Evolutionary conservation across 148 eudicot genomes (phyloP).

Genomic region (Dianthus caryophyllus): DNA sequence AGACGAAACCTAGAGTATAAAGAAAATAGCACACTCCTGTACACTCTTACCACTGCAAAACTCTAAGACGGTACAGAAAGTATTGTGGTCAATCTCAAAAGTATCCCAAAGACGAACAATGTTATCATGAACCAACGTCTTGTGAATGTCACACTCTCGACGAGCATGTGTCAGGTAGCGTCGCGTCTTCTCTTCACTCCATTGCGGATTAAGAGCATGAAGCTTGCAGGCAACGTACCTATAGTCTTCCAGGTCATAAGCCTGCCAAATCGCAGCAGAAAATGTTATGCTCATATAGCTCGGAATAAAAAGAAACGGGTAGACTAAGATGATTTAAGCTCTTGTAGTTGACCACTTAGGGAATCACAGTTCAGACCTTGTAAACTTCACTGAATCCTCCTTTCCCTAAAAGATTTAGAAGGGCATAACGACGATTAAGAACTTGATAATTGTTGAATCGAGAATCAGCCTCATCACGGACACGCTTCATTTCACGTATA

Average conservation of each 20-base stretch:
- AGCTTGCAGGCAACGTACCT: conserved; percentile 98
- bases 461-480: conserved; percentile 96
- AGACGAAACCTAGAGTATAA: conserved; percentile 1
- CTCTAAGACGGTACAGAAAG: conserved; percentile 92
- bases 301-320: background rate
- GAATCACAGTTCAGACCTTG: conserved; percentile 52
- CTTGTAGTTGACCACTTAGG: conserved; percentile 3
- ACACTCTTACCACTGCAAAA: conserved; percentile 71
- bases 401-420: conserved; percentile 89
- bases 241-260: conserved; percentile 94
- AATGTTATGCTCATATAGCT: conserved; percentile 30
- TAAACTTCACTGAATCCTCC: conserved; percentile 98
- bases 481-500: conserved; percentile 99
- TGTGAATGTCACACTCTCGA: conserved; percentile 96
- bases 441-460: conserved; percentile 89
- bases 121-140: conserved; percentile 84
- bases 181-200: conserved; percentile 99
- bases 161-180: conserved; percentile 94
- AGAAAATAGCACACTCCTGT: background rate
- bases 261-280: conserved; percentile 68
- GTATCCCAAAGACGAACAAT: conserved; percentile 98
- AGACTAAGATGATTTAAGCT: conserved; percentile 3
- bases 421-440: conserved; percentile 86
- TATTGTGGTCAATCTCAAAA: conserved; percentile 95
- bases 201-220: conserved; percentile 88